Base-by-base conservation (phyloP, 108 stramenopile species). In the Thalassiosira profunda region DNA sequence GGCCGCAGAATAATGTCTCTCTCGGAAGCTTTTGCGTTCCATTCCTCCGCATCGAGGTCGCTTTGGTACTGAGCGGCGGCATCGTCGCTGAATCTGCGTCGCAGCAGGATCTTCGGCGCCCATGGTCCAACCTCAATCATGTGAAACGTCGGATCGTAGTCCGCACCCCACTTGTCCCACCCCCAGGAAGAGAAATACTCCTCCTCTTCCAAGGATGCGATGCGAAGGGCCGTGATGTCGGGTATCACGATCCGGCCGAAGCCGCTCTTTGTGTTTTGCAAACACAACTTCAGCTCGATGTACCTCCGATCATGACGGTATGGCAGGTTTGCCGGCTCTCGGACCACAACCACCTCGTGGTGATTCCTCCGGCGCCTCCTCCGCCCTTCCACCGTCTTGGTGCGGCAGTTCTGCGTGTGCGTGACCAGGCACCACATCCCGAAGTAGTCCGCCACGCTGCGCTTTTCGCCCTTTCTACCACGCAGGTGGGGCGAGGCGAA, bases 201-300 rank as follows among this genome's bases (percentile, higher is more conserved):
- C 17, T 67, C 74, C 38, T 76, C 75, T 10, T 69, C 58, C 18
- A 69, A 14, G 0, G 75, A 51, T 0, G 30, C 59, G 2, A 76
- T 53, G 2, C 54, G 60, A 63, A 76, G 68, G 9, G 20, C 20
- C 12, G 15, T 14, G 0, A 69, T 43, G 26, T 68, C 55, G 0
- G 63, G 73, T n/a, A 76, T 34, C 0, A 34, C 46, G 0, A 76
- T 41, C 4, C 33, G 42, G 6, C 67, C 55, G 51, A 42, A 63
- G 40, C 75, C 75, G 2, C 62, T 63, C 49, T 69, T 76, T 0
- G 75, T 76, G 58, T 76, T 76, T 31, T 76, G 75, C 10, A 76
- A 17, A 26, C 75, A 76, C 0, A 76, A n/a, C 38, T 58, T 76
- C 4, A 76, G 23, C 40, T 76, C 75, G 10, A 68, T 21, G 30